phyloP scores from a whole-genome alignment of 1,139 yeast species.

The Pichia cactophila region DNA sequence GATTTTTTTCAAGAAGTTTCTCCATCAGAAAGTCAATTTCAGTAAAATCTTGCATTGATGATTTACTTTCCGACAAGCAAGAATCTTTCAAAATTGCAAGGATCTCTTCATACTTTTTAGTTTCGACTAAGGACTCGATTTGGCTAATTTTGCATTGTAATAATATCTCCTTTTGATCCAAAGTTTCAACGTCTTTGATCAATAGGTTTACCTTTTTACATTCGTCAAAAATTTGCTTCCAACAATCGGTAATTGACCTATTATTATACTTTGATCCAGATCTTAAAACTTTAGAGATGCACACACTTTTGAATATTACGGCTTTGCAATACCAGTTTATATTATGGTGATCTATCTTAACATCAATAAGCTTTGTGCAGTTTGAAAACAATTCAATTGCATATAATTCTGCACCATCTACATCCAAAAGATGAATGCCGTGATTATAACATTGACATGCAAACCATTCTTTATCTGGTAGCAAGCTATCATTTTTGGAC shows the following conservation, averaged over 20 bases:
- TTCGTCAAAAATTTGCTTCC: background rate
- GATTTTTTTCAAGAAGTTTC: background rate
- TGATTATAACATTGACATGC: constrained; percentile 17
- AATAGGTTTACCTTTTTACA: background rate
- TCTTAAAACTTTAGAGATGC: background rate
- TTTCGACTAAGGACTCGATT: background rate
- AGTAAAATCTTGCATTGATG: background rate
- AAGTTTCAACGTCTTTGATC: too few relatives aligned
- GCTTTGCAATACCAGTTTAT: constrained; percentile 6
- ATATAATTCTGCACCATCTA: background rate
- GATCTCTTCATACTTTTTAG: too few relatives aligned
- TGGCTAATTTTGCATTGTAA: background rate
- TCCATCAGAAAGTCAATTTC: background rate
- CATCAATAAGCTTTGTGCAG: constrained; percentile 4
- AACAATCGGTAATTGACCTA: background rate
- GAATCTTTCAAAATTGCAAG: background rate
- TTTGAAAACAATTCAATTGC: background rate
- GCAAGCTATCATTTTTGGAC: background rate
- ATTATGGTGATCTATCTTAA: background rate
- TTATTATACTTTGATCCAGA: background rate
- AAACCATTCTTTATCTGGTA: constrained; percentile 24
- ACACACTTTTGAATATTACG: constrained; percentile 2
- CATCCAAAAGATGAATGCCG: background rate
- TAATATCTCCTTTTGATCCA: background rate
- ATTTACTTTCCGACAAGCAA: too few relatives aligned